Conservation (phyloP, 768 basidiomycete species). For the Lactarius sp. region DNA sequence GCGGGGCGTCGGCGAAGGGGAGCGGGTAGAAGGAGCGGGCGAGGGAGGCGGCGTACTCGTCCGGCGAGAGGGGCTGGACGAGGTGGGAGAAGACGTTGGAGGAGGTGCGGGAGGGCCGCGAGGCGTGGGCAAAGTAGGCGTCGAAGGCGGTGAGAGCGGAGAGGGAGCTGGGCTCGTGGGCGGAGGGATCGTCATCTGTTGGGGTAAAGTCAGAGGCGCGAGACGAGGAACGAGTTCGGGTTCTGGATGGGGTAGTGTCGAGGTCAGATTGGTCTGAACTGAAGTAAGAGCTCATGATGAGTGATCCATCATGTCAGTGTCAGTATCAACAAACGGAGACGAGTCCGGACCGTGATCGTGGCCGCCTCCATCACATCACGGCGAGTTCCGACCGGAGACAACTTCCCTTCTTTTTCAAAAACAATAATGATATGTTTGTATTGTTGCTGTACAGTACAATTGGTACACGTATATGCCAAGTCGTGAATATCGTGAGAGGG, state of each 20-base stretch:
- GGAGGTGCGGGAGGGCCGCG: slow-evolving; percentile 66
- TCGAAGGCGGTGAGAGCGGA: slow-evolving; percentile 79
- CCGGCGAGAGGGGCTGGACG: slow-evolving; percentile 62
- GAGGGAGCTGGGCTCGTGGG: slow-evolving; percentile 40
- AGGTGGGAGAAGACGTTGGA: slow-evolving; percentile 73
- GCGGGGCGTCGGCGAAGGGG: slow-evolving; percentile 28
- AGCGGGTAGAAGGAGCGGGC: slow-evolving; percentile 28
- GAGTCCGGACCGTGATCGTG: background rate
- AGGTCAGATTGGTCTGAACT: slow-evolving; percentile 16
- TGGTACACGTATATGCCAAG: no score
- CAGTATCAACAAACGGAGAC: background rate
- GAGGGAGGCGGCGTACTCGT: slow-evolving; percentile 48
- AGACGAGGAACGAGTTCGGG: slow-evolving; percentile 11
- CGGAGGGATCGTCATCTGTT: slow-evolving; percentile 29
- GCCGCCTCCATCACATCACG: background rate
- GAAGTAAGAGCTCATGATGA: background rate
- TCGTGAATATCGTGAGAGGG: slow-evolving; percentile 1
- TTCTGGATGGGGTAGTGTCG: slow-evolving; percentile 18
- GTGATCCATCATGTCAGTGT: no score
- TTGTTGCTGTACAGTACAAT: no score
- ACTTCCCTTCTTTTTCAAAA: no score
- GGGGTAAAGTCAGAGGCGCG: slow-evolving; percentile 24
- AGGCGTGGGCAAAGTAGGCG: slow-evolving; percentile 70
- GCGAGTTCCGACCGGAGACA: no score
- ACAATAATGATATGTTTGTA: no score